phyloP scores from a whole-genome alignment of 1,284 basidiomycete species.

The Irpex sp. region DNA sequence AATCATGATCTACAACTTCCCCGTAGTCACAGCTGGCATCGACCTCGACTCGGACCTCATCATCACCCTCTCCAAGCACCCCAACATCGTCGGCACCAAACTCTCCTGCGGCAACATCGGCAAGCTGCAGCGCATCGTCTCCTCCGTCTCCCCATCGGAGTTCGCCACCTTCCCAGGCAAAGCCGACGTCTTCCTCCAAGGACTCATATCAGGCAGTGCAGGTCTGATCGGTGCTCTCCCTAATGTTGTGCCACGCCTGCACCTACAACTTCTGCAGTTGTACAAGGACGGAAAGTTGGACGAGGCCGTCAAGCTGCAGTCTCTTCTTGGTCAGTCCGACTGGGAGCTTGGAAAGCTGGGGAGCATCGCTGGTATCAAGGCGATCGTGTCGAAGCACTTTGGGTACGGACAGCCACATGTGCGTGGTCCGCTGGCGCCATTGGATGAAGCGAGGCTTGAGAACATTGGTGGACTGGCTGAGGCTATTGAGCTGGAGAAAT shows the following conservation, averaged over 20 bases:
- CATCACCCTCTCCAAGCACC: slow-evolving; percentile 66
- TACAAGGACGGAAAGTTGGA: slow-evolving; percentile 53
- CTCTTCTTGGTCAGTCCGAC: slow-evolving; percentile 65
- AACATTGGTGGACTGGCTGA: slow-evolving; percentile 44
- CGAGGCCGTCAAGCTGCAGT: slow-evolving; percentile 69
- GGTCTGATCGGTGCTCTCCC: slow-evolving; percentile 73
- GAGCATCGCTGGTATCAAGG: slow-evolving; percentile 67
- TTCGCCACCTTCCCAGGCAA: slow-evolving; percentile 65
- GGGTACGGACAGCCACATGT: slow-evolving; percentile 59
- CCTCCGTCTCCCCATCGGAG: slow-evolving; percentile 40
- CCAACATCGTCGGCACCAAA: slow-evolving; percentile 87
- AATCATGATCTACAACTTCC: slow-evolving; percentile 90
- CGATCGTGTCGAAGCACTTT: slow-evolving; percentile 62
- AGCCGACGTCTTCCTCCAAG: slow-evolving; percentile 62
- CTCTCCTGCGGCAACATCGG: slow-evolving; percentile 83
- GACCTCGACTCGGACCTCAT: slow-evolving; percentile 85
- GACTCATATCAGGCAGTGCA: slow-evolving; percentile 61
- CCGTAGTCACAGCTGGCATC: slow-evolving; percentile 74
- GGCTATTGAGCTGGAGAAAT: slow-evolving; percentile 60
- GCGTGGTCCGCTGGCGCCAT: slow-evolving; percentile 53
- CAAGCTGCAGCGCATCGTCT: slow-evolving; percentile 74
- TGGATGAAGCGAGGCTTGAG: slow-evolving; percentile 29
- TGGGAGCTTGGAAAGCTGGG: slow-evolving; percentile 69
- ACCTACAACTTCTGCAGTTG: slow-evolving; percentile 54
- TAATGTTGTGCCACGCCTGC: slow-evolving; percentile 74